Conservation (phyloP, 2,329 filamentous ascomycete genomes). For the Botrytis hyacinthi region DNA sequence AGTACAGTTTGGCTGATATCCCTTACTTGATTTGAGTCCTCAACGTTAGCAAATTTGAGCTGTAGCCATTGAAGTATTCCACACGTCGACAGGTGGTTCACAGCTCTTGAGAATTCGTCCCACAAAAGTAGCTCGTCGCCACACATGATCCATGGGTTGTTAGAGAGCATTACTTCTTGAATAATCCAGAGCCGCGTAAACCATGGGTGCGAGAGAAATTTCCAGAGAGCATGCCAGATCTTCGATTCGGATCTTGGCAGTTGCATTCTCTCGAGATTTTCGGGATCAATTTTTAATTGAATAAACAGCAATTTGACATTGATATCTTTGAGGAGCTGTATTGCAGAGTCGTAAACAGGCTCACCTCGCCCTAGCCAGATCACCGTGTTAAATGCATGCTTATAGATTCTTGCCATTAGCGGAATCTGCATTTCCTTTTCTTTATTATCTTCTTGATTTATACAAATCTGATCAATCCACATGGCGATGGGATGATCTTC, state of each 20-base stretch:
- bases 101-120: not conserved
- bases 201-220: not conserved
- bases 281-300: not conserved
- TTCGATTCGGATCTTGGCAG: not conserved
- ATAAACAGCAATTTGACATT: not conserved
- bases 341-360: not conserved
- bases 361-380: not conserved
- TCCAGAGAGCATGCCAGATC: not conserved
- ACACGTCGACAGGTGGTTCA: not conserved
- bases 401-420: not conserved
- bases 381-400: not conserved
- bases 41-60: not conserved
- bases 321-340: not conserved
- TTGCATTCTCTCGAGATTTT: not conserved
- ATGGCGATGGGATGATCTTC: not conserved
- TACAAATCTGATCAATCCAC: not conserved
- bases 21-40: not conserved
- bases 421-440: not conserved
- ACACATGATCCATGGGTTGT: not conserved
- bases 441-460: not conserved
- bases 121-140: not conserved
- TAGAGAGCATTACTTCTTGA: not conserved
- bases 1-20: not conserved
- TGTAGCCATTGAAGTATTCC: not conserved
- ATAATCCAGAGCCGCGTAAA: not conserved